Percentiles rank a stretch among this genome's conserved stretches.
Conservation (phyloP, 345 rosid genomes). For the Trapa bicornis region DNA sequence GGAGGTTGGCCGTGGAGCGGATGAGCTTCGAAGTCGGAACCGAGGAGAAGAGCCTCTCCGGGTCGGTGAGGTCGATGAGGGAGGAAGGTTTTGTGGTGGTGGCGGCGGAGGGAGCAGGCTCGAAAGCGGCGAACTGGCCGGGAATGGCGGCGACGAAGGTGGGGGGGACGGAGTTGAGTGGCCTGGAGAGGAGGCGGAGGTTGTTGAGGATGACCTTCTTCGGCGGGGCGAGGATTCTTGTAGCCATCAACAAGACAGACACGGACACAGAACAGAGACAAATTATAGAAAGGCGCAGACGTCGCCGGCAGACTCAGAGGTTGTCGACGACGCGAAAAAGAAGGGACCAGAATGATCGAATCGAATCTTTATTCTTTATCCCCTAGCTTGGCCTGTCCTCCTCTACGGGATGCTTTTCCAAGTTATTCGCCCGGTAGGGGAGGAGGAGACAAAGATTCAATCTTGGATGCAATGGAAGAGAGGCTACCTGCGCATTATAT, state of each 20-base stretch:
- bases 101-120: not conserved
- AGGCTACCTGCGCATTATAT: not conserved
- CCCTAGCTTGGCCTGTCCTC: not conserved
- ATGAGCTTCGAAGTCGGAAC: slow-evolving; percentile 37
- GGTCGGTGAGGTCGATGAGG: slow-evolving; percentile 38
- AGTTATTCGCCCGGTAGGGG: not conserved
- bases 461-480: not conserved
- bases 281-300: too few species aligned
- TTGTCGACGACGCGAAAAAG: not conserved
- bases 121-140: slow-evolving; percentile 14
- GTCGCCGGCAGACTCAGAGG: not conserved
- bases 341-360: not conserved
- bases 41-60: slow-evolving; percentile 37
- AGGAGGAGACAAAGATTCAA: not conserved
- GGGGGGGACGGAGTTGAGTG: slow-evolving; percentile 33
- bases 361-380: not conserved
- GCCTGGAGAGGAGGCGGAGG: slow-evolving; percentile 23
- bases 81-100: not conserved
- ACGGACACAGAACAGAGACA: too few species aligned
- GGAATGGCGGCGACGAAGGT: slow-evolving; percentile 22
- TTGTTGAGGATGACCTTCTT: slow-evolving; percentile 1
- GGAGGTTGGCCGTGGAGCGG: slow-evolving; percentile 39
- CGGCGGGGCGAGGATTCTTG: slow-evolving; percentile 6
- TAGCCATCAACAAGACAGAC: not conserved
- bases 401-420: too few species aligned